Evolutionary conservation across 176 grass and related monocot genomes (phyloP), one percentile per base, ranked within the genome.

Genomic region (Eleusine indica): DNA sequence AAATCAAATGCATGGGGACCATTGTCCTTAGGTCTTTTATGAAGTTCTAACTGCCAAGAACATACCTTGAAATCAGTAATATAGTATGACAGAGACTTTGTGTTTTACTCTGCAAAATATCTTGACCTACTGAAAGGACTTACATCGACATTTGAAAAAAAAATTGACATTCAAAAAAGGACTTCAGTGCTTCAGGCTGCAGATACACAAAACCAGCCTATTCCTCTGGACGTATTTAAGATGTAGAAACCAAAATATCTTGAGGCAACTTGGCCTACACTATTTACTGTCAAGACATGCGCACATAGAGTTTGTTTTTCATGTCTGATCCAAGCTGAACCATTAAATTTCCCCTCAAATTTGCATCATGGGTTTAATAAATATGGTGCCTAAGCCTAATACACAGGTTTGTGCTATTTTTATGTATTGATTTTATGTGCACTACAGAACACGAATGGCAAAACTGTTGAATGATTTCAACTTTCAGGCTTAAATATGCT

Each of bases 21-120:
- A 21, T 78, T 83, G 56, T 90, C 84, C 32, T 89, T 75, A 48
- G 69, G 41, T 52, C 47, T 93, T 89, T 87, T 97, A 47, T 74
- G 79, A 67, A 87, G 48, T 73, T 83, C 88, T 68, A 93, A 46
- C 94, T 96, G 80, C 37, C 70, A 87, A 77, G 74, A 83, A 41
- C 3, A 75, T 6, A 57, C 43, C 18, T 67, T 32, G 30, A 58
- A 79, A 79, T 69, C 68, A 83, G 84, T 44, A 73, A 41, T 67
- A 58, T 73, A 61, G 25, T 64, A 41, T 3, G 57, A 14, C 17
- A 56, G 44, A 22, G 39, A 62, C 9, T 30, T 60, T 13, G 10
- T 56, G 39, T 71, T 85, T 29, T 72, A 85, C 46, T 44, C 0
- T 7, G 68, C 56, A 65, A 51, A 81, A 77, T 30, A 70, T 85